Evolutionary conservation across 2,329 filamentous ascomycete species (phyloP), one percentile per base, ranked within the genome.

Genomic region (Macroventuria anomochaeta): DNA sequence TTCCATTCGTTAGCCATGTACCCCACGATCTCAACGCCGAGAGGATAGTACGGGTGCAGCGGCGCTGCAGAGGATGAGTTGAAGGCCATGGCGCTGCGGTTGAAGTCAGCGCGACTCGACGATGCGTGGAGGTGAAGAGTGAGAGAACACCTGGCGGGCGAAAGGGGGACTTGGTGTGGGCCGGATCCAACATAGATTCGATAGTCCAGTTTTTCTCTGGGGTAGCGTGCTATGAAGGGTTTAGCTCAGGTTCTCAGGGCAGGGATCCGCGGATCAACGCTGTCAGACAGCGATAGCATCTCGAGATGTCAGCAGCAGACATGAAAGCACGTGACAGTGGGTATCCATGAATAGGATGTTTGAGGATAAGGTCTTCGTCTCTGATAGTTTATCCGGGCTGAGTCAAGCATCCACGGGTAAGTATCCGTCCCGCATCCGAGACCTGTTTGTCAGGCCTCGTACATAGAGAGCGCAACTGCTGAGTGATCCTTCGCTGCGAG

Each of bases 41-140:
- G 68, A 5, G 90, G 90, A 67, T 88, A 91, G 76, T 90, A 93
- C 0, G 88, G 88, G 70, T 92, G 88, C 25, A 44, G 31, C 53
- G 60, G 46, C 33, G 54, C 59, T 34, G 54, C 58, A 32, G 46
- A 58, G 47, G 32, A 61, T 51, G 34, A 57, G 49, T 56, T 56
- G 28, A 46, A 25, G 28, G 53, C 47, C 53, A 56, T 56, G 48
- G 41, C 33, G 44, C 44, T 38, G 17, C 34, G 28, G 36, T 34
- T 61, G 26, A 20, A 25, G 33, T 38, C 56, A 37, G 59, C 64
- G 61, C 37, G 53, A 57, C 54, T 40, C 21, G 33, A 29, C 39
- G 25, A 33, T 36, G 41, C 8, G 46, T 18, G n/a, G 33, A 23
- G 33, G 43, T 18, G 26, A 44, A 15, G 44, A 17, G 43, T 15